These are phyloP conservation scores for Yarrowia sp. DNA, from an alignment of 805 yeast species.

Conservation along the genomic window DNA sequence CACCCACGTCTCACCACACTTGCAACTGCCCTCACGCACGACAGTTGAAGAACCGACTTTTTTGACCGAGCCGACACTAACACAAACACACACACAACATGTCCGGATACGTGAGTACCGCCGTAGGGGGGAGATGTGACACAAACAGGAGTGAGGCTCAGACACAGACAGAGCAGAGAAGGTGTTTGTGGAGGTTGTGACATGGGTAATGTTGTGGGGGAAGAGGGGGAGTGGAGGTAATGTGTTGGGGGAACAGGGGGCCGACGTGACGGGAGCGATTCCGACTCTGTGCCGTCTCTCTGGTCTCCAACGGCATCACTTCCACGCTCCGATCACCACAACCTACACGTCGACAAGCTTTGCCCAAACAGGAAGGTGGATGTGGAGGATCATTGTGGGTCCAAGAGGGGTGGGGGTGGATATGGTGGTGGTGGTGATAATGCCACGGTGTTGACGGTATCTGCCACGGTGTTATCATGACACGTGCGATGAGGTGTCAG, in stretches of 20 bases:
- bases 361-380: slow-evolving; percentile 11
- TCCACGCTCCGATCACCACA: background rate
- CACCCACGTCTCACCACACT: too few relatives aligned
- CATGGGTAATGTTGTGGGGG: too few relatives aligned
- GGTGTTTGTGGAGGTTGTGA: too few relatives aligned
- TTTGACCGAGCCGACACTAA: background rate
- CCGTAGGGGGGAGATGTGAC: background rate
- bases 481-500: too few relatives aligned
- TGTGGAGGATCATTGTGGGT: background rate
- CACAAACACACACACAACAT: slow-evolving; percentile 23
- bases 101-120: slow-evolving; percentile 28
- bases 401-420: background rate
- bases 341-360: slow-evolving; percentile 20
- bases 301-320: too few relatives aligned
- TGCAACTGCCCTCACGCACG: background rate
- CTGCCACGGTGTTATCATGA: too few relatives aligned
- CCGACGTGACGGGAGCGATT: too few relatives aligned
- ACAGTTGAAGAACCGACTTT: slow-evolving; percentile 6
- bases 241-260: too few relatives aligned
- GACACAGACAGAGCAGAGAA: background rate
- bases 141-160: background rate
- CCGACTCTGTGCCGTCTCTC: too few relatives aligned
- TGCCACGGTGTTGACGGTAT: too few relatives aligned
- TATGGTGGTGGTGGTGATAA: too few relatives aligned
- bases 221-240: too few relatives aligned